Base-by-base conservation (phyloP, 257 asterid genomes). In the Fraxinus cuspidata region DNA sequence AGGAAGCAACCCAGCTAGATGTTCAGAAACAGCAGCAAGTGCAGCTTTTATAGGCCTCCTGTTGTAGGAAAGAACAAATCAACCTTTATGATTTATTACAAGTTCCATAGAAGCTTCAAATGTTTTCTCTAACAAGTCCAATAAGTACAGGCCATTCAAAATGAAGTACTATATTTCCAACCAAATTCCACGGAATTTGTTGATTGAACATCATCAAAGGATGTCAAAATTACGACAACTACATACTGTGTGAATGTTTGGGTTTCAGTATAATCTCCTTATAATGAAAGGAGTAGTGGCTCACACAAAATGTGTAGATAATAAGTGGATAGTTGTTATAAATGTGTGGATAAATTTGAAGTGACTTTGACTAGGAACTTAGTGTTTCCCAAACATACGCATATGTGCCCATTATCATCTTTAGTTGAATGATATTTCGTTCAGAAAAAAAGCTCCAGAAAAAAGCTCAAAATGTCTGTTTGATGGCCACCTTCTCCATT, bases 11-110 rank as follows among this genome's bases (percentile, higher is more conserved):
- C 99, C 99, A 73, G 99, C 96, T 44, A 95, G 86, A 85, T 95
- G 98, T 84, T 93, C 97, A 75, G 97, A 84, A 79, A 91, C 99
- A 86, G 98, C 94, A 74, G 97, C 96, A 63, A 93, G 75, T 77
- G 98, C 98, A 88, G 99, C 94, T 87, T 93, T 95, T 76, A 88
- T 82, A 65, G 99, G 99, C 85, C 89, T 88, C 98, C 99, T 95
- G 92, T 53, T 49, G 12, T 56, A 86, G 68, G 71, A 81, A 74
- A 74, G 49, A 60, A 71, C 27, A 82, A 25, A 68, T 82, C 60
- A 80, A 73, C 66, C 69, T 63, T 70, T 27, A 28, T 73, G 77
- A 71, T 77, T 51, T 74, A 74, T 65, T 58, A 78, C 79, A 77
- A 75, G 78, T 73, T 70, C 44, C 72, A 70, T 29, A 31, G 64